phyloP scores from a whole-genome alignment of 805 yeast species.

The Metschnikowia kofuensis region DNA sequence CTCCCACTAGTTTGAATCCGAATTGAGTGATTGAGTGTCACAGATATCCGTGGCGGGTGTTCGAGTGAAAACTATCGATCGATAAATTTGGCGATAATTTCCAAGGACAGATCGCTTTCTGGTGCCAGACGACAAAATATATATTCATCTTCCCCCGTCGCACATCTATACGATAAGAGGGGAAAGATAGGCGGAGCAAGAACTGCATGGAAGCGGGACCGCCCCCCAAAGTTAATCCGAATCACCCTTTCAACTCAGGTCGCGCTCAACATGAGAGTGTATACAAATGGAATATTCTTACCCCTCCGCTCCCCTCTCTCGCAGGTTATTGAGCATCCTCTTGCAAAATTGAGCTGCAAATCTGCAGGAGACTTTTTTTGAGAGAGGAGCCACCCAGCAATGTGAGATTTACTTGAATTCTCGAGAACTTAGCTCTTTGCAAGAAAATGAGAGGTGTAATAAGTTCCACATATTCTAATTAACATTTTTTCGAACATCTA shows the following conservation, averaged over 20 bases:
- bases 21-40: neutral
- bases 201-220: slow-evolving; percentile 8
- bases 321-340: neutral
- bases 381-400: too few species aligned
- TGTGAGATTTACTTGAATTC: too few species aligned
- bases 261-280: slow-evolving; percentile 10
- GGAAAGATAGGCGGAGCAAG: slow-evolving; percentile 13
- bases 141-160: slow-evolving; percentile 2
- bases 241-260: neutral
- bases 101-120: neutral
- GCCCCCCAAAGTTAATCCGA: slow-evolving; percentile 13
- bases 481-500: too few species aligned
- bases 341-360: neutral
- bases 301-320: slow-evolving; percentile 13
- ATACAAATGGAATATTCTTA: slow-evolving; percentile 3
- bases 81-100: neutral
- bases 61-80: neutral
- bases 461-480: too few species aligned
- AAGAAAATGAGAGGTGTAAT: too few species aligned
- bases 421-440: too few species aligned
- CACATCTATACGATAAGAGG: slow-evolving; percentile 15
- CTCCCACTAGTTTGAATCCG: neutral
- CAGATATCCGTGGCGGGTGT: neutral
- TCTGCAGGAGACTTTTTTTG: too few species aligned
- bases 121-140: neutral